phyloP scores from a whole-genome alignment of 2,329 filamentous ascomycete genomes.

The Penicillium sp. region DNA sequence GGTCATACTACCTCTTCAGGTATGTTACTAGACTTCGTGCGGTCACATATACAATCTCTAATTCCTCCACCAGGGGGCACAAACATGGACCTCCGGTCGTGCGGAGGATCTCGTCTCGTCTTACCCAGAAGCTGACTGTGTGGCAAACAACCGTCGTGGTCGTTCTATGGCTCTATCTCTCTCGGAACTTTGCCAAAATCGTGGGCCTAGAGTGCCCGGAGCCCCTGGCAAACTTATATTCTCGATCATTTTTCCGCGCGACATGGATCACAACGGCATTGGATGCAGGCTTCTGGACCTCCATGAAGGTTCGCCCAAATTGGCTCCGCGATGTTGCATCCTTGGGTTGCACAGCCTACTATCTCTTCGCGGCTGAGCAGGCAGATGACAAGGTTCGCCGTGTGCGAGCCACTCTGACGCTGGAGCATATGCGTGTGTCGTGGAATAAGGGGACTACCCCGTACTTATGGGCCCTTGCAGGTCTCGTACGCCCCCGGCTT shows the following conservation, averaged over 20 bases:
- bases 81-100: slow-evolving; percentile 73
- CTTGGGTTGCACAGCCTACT: slow-evolving; percentile 85
- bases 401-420: slow-evolving; percentile 81
- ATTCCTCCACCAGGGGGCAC: slow-evolving; percentile 65
- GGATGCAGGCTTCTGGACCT: slow-evolving; percentile 97
- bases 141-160: slow-evolving; percentile 91
- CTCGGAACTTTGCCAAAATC: slow-evolving; percentile 91
- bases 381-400: slow-evolving; percentile 97
- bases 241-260: slow-evolving; percentile 87
- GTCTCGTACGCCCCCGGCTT: slow-evolving; percentile 75
- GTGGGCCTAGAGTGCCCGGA: slow-evolving; percentile 91
- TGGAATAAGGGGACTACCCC: slow-evolving; percentile 96
- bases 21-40: slow-evolving; percentile 45
- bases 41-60: background rate
- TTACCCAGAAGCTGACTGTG: slow-evolving; percentile 74
- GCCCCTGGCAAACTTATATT: slow-evolving; percentile 92
- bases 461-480: slow-evolving; percentile 75
- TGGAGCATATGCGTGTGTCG: slow-evolving; percentile 87
- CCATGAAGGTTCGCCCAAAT: slow-evolving; percentile 84
- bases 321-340: slow-evolving; percentile 83
- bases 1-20: slow-evolving; percentile 83
- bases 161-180: slow-evolving; percentile 87
- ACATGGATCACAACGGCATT: slow-evolving; percentile 96
- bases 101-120: slow-evolving; percentile 65
- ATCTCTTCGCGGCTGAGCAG: slow-evolving; percentile 88